phyloP scores from a whole-genome alignment of 2,329 filamentous ascomycete genomes.

The Penicillium sp. region DNA sequence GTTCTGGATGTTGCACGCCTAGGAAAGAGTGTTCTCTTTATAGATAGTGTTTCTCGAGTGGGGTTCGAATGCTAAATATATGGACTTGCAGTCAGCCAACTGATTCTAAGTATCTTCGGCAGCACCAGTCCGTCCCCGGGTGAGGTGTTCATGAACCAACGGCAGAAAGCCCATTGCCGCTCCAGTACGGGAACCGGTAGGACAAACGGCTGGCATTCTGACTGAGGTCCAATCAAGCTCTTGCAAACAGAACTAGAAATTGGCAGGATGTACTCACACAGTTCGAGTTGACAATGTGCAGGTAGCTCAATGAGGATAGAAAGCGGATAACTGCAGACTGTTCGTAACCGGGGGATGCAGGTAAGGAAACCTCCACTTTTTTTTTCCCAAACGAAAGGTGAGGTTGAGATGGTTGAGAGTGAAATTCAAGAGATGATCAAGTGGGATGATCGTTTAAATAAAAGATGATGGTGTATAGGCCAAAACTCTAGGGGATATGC shows the following conservation, averaged over 20 bases:
- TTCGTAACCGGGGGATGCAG: constrained; percentile 19
- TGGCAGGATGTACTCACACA: constrained; percentile 15
- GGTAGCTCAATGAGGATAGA: constrained; percentile 10
- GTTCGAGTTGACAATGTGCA: constrained; percentile 2
- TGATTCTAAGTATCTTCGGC: background rate
- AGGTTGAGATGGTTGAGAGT: constrained; percentile 5
- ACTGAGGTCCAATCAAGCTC: constrained; percentile 20
- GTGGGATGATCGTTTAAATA: constrained; percentile 11
- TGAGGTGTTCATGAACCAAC: constrained; percentile 3
- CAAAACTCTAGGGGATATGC: constrained; percentile 3
- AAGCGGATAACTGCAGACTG: constrained; percentile 21
- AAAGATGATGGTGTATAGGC: background rate
- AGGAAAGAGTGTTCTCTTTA: constrained; percentile 8
- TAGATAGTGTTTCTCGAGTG: constrained; percentile 2
- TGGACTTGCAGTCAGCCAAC: constrained; percentile 7
- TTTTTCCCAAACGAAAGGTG: constrained; percentile 3
- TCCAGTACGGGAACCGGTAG: constrained; percentile 11
- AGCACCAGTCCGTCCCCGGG: constrained; percentile 2
- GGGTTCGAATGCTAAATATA: background rate
- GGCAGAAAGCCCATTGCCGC: background rate
- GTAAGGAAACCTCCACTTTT: constrained; percentile 11
- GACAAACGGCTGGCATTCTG: constrained; percentile 3
- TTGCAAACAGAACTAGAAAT: background rate
- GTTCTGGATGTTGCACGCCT: background rate
- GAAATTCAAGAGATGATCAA: constrained; percentile 7